These are phyloP conservation scores for Dipteronia dyeriana DNA, from an alignment of 345 rosid genomes.

Conservation along the genomic window DNA sequence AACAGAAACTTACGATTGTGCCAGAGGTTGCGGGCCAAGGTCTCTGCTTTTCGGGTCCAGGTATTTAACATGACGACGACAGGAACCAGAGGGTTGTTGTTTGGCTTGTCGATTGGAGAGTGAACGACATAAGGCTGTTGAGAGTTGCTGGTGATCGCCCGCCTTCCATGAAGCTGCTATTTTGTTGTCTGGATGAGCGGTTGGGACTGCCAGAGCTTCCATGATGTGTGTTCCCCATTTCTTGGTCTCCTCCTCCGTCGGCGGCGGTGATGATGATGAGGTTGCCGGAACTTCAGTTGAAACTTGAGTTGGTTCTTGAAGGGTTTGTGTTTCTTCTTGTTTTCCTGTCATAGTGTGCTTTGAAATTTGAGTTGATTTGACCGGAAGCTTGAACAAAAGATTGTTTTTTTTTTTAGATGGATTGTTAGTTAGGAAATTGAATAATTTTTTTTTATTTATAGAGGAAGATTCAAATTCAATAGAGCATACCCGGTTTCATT, in stretches of 20 bases:
- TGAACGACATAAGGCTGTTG: slow-evolving; percentile 71
- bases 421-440: neutral
- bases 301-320: slow-evolving; percentile 2
- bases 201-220: slow-evolving; percentile 81
- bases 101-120: slow-evolving; percentile 60
- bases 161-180: slow-evolving; percentile 83
- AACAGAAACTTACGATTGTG: slow-evolving; percentile 54
- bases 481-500: slow-evolving; percentile 8
- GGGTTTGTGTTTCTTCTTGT: too few species aligned
- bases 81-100: slow-evolving; percentile 62
- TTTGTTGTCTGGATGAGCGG: slow-evolving; percentile 83
- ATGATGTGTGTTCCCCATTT: slow-evolving; percentile 83
- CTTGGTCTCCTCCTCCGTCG: slow-evolving; percentile 46
- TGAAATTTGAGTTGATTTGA: too few species aligned
- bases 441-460: neutral
- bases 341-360: too few species aligned
- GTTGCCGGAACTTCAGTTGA: neutral
- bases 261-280: neutral
- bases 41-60: slow-evolving; percentile 83
- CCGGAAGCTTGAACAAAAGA: neutral
- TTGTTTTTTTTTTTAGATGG: neutral
- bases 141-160: slow-evolving; percentile 45
- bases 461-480: neutral
- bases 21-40: slow-evolving; percentile 83
- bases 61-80: slow-evolving; percentile 67